phyloP scores from a whole-genome alignment of 2,329 filamentous ascomycete genomes.

The Talaromyces sp. region DNA sequence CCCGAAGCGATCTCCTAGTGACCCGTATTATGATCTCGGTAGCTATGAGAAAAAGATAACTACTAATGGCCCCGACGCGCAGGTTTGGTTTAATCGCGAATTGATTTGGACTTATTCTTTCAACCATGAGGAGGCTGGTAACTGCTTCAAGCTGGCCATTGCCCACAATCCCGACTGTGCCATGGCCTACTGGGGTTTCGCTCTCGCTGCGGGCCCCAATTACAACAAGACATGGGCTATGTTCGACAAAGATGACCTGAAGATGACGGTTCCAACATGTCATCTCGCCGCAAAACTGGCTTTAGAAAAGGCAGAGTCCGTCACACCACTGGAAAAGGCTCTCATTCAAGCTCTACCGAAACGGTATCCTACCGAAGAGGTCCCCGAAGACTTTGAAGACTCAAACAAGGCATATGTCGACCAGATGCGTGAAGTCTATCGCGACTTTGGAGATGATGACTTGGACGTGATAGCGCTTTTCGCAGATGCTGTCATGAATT shows the following conservation, averaged over 20 bases:
- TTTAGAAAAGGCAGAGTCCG: conserved; percentile 36
- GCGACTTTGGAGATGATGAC: conserved; percentile 40
- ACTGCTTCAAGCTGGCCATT: conserved; percentile 32
- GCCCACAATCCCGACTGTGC: conserved; percentile 27
- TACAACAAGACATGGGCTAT: conserved; percentile 50
- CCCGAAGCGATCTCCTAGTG: conserved; percentile 11
- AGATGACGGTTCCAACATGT: conserved; percentile 38
- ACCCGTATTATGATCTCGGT: conserved; percentile 29
- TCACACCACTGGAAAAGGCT: conserved; percentile 18
- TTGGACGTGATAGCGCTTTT: conserved; percentile 59
- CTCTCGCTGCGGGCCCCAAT: conserved; percentile 45
- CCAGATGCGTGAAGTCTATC: conserved; percentile 54
- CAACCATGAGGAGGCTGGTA: conserved; percentile 34
- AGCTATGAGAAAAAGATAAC: conserved; percentile 28
- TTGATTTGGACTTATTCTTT: conserved; percentile 35
- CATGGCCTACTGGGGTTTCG: conserved; percentile 43
- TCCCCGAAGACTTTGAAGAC: conserved; percentile 42
- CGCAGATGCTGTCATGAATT: conserved; percentile 60
- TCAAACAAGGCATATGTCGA: conserved; percentile 56
- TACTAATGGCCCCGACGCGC: conserved; percentile 23
- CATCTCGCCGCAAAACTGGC: conserved; percentile 32
- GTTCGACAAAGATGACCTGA: conserved; percentile 39
- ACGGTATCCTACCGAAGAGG: conserved; percentile 29
- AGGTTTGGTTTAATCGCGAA: conserved; percentile 33
- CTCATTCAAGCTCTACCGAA: conserved; percentile 15